Base-by-base conservation (phyloP, 2,329 filamentous ascomycete species). In the Pyrenochaeta sp. region DNA sequence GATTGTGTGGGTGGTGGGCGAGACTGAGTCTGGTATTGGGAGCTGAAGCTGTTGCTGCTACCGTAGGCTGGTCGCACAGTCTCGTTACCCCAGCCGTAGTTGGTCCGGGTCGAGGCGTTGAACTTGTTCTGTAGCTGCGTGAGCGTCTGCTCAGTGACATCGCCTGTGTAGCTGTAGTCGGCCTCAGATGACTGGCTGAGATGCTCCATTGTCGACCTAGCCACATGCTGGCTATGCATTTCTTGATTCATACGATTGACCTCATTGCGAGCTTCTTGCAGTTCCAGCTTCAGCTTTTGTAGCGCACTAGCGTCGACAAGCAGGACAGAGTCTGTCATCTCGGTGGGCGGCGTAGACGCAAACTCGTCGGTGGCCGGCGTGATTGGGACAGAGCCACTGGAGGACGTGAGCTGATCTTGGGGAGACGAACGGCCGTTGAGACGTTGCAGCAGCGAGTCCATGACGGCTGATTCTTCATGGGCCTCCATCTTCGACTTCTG, bases 171-270 rank as follows among this genome's bases (percentile, higher is more conserved):
- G 40, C 74, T 77, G 63, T 83, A 84, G 54, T 85, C 83, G 39
- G 77, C 74, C 61, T 86, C 84, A 5, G 80, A 80, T 5, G 80
- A 77, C 58, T 81, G 78, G n/a, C 83, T 82, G 52, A 85, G 80
- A 65, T 86, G 84, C 47, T 87, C 85, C 53, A 85, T 78, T 10
- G 86, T 89, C 52, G 85, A 81, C 67, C 86, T 87, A 34, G 81
- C 81, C 54, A 87, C 84, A 30, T 87, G 87, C 25, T 83, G 87
- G 62, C 90, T 86, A 39, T 87, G 83, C 59, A 92, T 83, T 78
- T 92, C 89, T 52, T 91, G 85, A 56, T 91, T 89, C 72, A 93
- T 87, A 55, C 86, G 88, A 45, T 84, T 85, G 69, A 93, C 91
- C 69, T 89, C 86, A 72, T 83, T 88, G 59, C 90, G 87, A 36